Base-by-base conservation (phyloP, 2,329 filamentous ascomycete species). In the Calonectria fujianensis region DNA sequence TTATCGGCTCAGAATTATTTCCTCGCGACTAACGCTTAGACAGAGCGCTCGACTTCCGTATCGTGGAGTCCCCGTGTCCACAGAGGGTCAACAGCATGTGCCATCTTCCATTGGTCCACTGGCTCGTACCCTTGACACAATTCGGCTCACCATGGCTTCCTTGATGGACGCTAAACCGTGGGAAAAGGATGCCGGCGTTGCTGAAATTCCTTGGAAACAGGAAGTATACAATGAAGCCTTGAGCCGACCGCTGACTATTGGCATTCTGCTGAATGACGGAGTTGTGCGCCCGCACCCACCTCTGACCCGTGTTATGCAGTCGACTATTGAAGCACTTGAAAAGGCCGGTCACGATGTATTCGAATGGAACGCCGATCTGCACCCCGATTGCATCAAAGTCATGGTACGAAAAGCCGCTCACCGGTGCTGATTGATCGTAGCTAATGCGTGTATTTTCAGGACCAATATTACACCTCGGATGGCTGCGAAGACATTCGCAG, bases 41-140 rank as follows among this genome's bases (percentile, higher is more conserved):
- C 6, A 92, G 90, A 92, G 89, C 76, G 85, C 86, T 3, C 87
- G 91, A 8, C 80, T 93, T 0, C 90, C 92, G 0, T 93, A 93
- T 66, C 80, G 86, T 16, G 91, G 90, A 0, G 90, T 91, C 0
- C 86, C 90, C 0, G 91, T 93, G 0, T 92, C 91, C 0, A 92
- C 90, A 0, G 91, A 93, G 51, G 91, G 92, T 3, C 91, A 93
- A 78, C 90, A 93, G 71, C 91, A 93, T 81, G 89, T 93, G 0
- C 91, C 91, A 1, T 93, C 91, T 0, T 87, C 91, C 0, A 84
- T 93, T n/a, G 91, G 92, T 0, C 92, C 92, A 1, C 87, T 94
- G 84, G 85, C 89, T 8, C 85, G 91, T 16, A 78, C 71, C 0
- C 72, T 82, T 0, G 72, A 75, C 0, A 90, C 91, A 0, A 82